Base-by-base conservation (phyloP, 805 yeast genomes). In the Yarrowia sp. region DNA sequence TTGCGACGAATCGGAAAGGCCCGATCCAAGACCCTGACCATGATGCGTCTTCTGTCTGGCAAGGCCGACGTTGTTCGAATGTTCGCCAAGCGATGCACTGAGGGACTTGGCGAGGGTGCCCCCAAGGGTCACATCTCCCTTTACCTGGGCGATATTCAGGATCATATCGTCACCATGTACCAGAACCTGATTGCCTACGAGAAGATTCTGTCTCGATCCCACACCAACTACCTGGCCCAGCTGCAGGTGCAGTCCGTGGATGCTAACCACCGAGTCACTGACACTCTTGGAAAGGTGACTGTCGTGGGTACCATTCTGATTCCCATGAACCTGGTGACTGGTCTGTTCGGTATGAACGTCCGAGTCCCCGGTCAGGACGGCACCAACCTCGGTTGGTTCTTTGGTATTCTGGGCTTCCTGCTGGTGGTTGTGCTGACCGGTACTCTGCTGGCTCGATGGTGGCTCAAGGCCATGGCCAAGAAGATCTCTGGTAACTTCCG, bases 321-420 rank as follows among this genome's bases (percentile, higher is more conserved):
- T 71, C 98, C 98, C n/a, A 83, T 94, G 82, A 94, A 94, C 77
- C 81, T 94, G 70, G 84, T 94, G 52, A 92, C 98, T 1, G 97
- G 98, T 77, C 76, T 93, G 71, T 94, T 93, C 79, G 98, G 98
- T 74, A 94, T 94, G 99, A 94, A 94, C 78, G 98, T 94, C n/a
- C 78, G 73, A 12, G 90, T 94, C 36, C 98, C 98, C 0, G 97
- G 97, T 36, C 78, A 83, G 70, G 81, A 73, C 11, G 82, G 72
- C 2, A 73, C 70, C 1, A 80, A 79, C 53, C 78, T 83, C 45
- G 85, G 81, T 2, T 89, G 95, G 91, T 91, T 86, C 75, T 86
- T 85, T 76, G 90, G 91, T 50, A 87, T 89, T 70, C 26, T 63
- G 40, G 67, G 67, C 26, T 63, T 63, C 40, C 56, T 63, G 45